Evolutionary conservation across 179 eudicot genomes (phyloP).

Genomic region (Actinidia chinensis): DNA sequence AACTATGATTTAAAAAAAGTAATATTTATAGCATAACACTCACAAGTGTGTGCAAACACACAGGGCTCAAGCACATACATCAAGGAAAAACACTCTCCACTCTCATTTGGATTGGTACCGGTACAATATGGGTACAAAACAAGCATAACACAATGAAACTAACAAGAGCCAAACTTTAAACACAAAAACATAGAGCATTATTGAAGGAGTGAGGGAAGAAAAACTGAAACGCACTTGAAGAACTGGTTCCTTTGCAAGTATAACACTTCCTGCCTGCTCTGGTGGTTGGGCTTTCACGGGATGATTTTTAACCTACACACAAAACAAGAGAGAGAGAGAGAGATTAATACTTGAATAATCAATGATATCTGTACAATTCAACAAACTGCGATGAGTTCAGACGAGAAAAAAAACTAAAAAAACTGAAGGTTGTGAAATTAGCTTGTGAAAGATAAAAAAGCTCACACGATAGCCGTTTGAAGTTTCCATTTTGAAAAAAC

Average conservation of each 20-base stretch:
- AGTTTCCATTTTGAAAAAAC: neutral
- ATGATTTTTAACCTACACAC: constrained; percentile 67
- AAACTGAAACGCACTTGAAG: constrained; percentile 52
- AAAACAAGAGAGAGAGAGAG: constrained; percentile 7
- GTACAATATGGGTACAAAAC: too few species aligned
- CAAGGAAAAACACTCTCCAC: neutral
- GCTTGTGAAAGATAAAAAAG: constrained; percentile 4
- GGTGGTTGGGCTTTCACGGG: constrained; percentile 84
- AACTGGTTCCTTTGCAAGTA: constrained; percentile 87
- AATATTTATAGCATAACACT: too few species aligned
- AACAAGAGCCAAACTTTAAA: too few species aligned
- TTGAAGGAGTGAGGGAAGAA: neutral
- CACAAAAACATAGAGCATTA: neutral
- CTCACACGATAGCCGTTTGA: neutral
- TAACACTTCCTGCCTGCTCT: constrained; percentile 79
- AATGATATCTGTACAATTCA: neutral
- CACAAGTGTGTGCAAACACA: neutral
- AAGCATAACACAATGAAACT: neutral
- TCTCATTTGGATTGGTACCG: too few species aligned
- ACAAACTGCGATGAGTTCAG: constrained; percentile 5
- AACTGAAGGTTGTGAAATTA: neutral
- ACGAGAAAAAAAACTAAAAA: neutral
- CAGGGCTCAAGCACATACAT: neutral
- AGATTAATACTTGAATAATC: neutral
- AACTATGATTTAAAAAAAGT: too few species aligned